Conservation (phyloP, 805 yeast species). For the Saitoella complicata region DNA sequence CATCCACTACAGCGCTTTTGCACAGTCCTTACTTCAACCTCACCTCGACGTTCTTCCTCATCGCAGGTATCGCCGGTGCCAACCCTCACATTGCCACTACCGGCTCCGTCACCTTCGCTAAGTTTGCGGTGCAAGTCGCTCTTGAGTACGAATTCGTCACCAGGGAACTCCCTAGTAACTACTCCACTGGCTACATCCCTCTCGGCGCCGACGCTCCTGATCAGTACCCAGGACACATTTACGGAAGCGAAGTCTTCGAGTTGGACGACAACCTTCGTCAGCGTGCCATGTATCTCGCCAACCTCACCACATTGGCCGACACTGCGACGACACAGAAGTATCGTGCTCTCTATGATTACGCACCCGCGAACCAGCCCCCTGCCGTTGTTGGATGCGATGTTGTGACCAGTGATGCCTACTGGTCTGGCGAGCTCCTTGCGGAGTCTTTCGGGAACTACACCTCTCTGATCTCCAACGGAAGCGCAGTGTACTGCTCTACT, state of each 20-base stretch:
- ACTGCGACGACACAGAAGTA: conserved; percentile 32
- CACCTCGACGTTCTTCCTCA: conserved; percentile 40
- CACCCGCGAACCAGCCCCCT: conserved; percentile 37
- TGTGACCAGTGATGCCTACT: conserved; percentile 44
- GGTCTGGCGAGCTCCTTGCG: conserved; percentile 36
- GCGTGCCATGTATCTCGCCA: conserved; percentile 38
- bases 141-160: conserved; percentile 22
- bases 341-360: conserved; percentile 27
- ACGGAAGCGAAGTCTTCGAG: conserved; percentile 53
- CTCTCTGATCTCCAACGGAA: conserved; percentile 37
- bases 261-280: conserved; percentile 42
- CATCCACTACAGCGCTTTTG: conserved; percentile 38
- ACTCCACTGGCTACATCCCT: no score
- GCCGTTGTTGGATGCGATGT: conserved; percentile 38
- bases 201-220: no score
- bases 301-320: conserved; percentile 30
- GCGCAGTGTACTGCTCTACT: conserved; percentile 42
- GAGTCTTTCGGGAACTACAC: conserved; percentile 36
- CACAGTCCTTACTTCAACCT: conserved; percentile 41
- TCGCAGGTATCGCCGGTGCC: conserved; percentile 55
- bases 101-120: conserved; percentile 45
- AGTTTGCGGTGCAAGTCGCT: conserved; percentile 45
- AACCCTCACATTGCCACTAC: conserved; percentile 39
- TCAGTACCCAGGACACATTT: conserved; percentile 16
- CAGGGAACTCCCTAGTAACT: no score